Evolutionary conservation across 2,329 filamentous ascomycete species (phyloP), one percentile per base, ranked within the genome.

Genomic region (Fonsecaea nubica): DNA sequence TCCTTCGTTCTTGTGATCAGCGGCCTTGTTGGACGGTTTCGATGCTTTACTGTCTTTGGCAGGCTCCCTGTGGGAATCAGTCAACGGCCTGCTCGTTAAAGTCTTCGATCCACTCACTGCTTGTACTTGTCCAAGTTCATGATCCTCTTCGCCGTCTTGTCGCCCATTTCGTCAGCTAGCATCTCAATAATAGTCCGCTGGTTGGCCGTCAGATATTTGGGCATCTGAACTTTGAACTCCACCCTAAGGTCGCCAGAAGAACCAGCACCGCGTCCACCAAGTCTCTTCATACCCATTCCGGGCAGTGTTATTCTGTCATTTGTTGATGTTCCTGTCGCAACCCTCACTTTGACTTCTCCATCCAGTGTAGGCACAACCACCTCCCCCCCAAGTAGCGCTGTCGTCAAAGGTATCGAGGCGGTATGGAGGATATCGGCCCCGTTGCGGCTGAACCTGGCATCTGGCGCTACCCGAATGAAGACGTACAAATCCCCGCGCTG

Each of bases 391-490:
- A 99, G 86, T 21, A 97, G 80, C 6, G 95, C 95, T 9, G 95
- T 99, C 3, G 95, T 98, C 63, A 99, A 84, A 15, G 95, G 94
- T 68, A 99, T 90, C 10, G 88, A 89, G 13, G 95, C 93, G 1
- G 93, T 98, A 81, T 98, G 95, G 4, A 97, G 85, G 57, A 99
- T 91, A 76, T 99, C 93, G 57, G 92, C 90, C 54, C 95, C 95
- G 55, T 88, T 87, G 65, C 95, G 90, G 71, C 88, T 92, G 82
- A 98, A 99, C 76, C 94, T 93, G 48, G 91, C 86, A 77, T 99
- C 95, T 32, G 92, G 84, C n/a, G 92, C 89, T 35, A 99, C 94
- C 63, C 90, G 87, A 64, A 99, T 92, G 73, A 92, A 89, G 63
- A 99, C 92, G 76, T 93, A 97, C 18, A 99, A 86, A 76, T 99